phyloP scores from a whole-genome alignment of 257 asterid genomes.

The Gentiana macrophylla region DNA sequence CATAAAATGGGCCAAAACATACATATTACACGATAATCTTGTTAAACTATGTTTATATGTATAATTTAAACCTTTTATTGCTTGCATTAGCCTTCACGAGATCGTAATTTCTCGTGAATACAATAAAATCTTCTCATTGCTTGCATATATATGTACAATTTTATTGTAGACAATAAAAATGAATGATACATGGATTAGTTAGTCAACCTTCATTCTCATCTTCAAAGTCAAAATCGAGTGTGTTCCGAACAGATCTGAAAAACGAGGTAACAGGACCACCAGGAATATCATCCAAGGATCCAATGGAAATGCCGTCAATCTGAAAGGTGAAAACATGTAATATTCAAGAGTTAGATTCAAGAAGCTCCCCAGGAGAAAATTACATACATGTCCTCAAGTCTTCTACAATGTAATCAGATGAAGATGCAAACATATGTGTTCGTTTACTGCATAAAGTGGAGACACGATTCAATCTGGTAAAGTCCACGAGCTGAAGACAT shows the following conservation, averaged over 20 bases:
- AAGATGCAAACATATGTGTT: no score
- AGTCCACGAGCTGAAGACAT: neutral
- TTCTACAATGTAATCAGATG: neutral
- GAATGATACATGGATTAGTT: neutral
- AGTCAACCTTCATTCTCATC: slow-evolving; percentile 92
- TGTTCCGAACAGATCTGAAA: slow-evolving; percentile 68
- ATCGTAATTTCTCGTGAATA: no score
- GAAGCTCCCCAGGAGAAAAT: neutral
- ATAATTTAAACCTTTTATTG: no score
- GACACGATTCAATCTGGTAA: neutral
- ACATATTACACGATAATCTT: neutral
- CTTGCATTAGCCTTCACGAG: no score
- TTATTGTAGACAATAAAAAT: neutral
- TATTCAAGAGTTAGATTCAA: neutral
- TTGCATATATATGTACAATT: no score
- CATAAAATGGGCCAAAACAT: slow-evolving; percentile 6
- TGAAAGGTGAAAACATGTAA: slow-evolving; percentile 22
- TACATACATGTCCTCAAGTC: slow-evolving; percentile 3
- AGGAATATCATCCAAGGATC: slow-evolving; percentile 92
- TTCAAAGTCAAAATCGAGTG: slow-evolving; percentile 82
- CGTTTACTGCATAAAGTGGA: no score
- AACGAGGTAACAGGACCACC: slow-evolving; percentile 64
- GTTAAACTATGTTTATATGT: no score
- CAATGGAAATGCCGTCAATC: slow-evolving; percentile 66
- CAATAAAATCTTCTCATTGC: no score